Percentiles rank a stretch among this genome's conserved stretches.
phyloP scores from a whole-genome alignment of 495 filamentous ascomycete species.

The Lasiosphaeria ovina region DNA sequence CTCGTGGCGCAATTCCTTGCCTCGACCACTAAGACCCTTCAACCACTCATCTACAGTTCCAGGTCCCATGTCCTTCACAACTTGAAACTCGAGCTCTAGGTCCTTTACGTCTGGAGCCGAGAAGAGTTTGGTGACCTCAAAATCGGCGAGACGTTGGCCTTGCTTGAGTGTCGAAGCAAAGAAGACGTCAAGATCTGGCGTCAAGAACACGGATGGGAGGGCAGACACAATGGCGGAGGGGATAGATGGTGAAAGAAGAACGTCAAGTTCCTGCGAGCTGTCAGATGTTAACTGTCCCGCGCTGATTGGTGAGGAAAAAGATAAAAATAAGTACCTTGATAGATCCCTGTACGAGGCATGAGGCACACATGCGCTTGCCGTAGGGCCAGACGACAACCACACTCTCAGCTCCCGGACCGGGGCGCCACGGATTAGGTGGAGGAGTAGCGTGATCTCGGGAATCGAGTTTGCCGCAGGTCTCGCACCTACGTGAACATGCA shows the following conservation, averaged over 20 bases:
- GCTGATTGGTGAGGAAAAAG: neutral
- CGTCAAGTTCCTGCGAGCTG: constrained; percentile 57
- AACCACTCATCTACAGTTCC: constrained; percentile 70
- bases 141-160: constrained; percentile 40
- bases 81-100: constrained; percentile 55
- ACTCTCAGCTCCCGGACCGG: constrained; percentile 51
- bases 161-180: constrained; percentile 49
- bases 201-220: constrained; percentile 63
- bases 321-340: constrained; percentile 53
- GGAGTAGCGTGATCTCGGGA: constrained; percentile 11
- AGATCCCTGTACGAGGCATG: constrained; percentile 56
- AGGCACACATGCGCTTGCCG: constrained; percentile 57
- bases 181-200: constrained; percentile 55
- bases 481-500: constrained; percentile 51
- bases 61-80: constrained; percentile 56
- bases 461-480: constrained; percentile 48
- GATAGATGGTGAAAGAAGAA: constrained; percentile 57
- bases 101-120: constrained; percentile 54
- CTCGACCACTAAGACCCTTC: constrained; percentile 62
- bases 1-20: constrained; percentile 56
- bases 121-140: constrained; percentile 61
- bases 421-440: constrained; percentile 42
- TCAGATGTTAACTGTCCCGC: constrained; percentile 16
- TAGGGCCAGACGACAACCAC: constrained; percentile 65
- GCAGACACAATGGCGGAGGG: constrained; percentile 58